These are phyloP conservation scores for Moesziomyces aphidis DNA, from an alignment of 1,284 basidiomycete genomes.

Conservation along the genomic window DNA sequence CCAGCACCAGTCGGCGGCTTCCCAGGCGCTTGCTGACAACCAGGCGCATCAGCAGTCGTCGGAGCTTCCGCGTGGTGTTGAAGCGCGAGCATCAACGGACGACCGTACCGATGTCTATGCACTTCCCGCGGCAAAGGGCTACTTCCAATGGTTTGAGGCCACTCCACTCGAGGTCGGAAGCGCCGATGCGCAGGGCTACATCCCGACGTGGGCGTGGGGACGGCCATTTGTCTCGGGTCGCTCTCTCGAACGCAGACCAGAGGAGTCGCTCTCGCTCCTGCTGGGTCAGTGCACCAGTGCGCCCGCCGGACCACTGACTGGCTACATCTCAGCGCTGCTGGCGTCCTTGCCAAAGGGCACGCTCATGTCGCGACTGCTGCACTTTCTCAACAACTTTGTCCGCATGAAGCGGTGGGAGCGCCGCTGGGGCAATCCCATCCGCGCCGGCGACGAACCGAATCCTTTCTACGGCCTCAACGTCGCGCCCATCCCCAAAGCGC, in stretches of 20 bases:
- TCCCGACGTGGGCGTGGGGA: conserved; percentile 67
- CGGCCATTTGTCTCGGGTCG: conserved; percentile 59
- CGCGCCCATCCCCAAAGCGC: conserved; percentile 10
- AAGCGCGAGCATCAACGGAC: background rate
- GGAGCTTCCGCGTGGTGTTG: background rate
- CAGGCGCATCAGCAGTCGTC: no score
- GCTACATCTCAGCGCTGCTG: conserved; percentile 62
- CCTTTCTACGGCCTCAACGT: conserved; percentile 61
- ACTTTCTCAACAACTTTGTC: conserved; percentile 60
- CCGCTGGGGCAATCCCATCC: conserved; percentile 65
- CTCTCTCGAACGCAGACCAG: conserved; percentile 52
- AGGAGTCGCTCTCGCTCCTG: conserved; percentile 60
- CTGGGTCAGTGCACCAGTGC: conserved; percentile 67
- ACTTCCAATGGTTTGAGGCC: conserved; percentile 68
- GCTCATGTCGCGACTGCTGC: conserved; percentile 49
- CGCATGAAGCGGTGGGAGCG: conserved; percentile 61
- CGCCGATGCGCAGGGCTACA: conserved; percentile 65
- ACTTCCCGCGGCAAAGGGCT: conserved; percentile 18
- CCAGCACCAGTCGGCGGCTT: conserved; percentile 41
- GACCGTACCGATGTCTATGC: conserved; percentile 17
- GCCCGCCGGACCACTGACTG: conserved; percentile 65
- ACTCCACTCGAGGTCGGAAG: conserved; percentile 66
- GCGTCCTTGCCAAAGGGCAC: conserved; percentile 62
- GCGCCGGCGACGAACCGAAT: conserved; percentile 65
- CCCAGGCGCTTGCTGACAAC: conserved; percentile 16